Evolutionary conservation across 2,329 filamentous ascomycete species (phyloP).

Genomic region (Cytospora leucostoma): DNA sequence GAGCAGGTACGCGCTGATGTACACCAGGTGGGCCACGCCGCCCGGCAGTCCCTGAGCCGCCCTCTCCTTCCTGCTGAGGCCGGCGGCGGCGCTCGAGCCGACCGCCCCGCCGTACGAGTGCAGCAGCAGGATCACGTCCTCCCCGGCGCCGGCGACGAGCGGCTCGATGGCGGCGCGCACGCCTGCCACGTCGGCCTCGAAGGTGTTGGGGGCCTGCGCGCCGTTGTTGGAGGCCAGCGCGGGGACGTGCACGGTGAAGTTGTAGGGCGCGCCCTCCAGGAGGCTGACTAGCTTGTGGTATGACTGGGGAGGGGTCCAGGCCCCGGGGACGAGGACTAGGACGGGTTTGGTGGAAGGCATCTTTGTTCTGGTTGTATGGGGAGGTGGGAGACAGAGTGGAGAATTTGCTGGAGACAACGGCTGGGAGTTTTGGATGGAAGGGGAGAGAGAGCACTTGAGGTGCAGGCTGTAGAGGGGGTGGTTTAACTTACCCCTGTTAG

Average conservation of each 20-base stretch:
- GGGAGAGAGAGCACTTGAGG: no score
- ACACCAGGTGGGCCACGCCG: slow-evolving; percentile 6
- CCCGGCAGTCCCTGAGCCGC: neutral
- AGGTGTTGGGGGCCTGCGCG: slow-evolving; percentile 2
- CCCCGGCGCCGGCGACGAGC: slow-evolving; percentile 4
- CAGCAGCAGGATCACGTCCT: neutral
- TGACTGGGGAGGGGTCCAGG: slow-evolving; percentile 10
- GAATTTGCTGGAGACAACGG: no score
- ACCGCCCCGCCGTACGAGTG: slow-evolving; percentile 13
- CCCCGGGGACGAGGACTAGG: slow-evolving; percentile 13
- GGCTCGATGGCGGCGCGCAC: neutral
- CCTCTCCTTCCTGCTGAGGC: slow-evolving; percentile 4
- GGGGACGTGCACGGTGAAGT: neutral
- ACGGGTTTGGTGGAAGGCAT: slow-evolving; percentile 2
- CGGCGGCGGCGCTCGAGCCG: slow-evolving; percentile 1
- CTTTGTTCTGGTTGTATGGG: no score
- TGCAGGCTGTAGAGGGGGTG: no score
- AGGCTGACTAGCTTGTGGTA: slow-evolving; percentile 9
- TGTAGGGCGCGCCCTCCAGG: neutral
- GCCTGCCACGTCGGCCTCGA: slow-evolving; percentile 12
- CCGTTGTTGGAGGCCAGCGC: slow-evolving; percentile 7
- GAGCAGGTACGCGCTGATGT: slow-evolving; percentile 15
- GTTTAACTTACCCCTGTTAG: no score
- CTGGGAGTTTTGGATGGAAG: no score
- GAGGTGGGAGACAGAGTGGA: no score